Conservation (phyloP, 352 stramenopile genomes). For the Phytophthora cajani region DNA sequence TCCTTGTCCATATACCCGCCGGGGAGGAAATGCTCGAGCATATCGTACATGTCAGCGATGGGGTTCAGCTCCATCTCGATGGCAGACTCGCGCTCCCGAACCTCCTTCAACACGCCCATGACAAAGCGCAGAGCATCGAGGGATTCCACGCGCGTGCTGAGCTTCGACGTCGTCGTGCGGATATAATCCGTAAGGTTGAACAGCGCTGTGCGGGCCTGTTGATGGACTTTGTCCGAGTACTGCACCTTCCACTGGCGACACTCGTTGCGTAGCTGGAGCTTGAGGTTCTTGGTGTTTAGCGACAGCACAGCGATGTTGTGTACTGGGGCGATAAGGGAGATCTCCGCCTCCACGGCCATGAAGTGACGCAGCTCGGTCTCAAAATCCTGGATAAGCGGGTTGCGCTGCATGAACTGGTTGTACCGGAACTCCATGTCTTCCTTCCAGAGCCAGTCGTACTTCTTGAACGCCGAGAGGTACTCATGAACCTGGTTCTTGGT, state of each 20-base stretch:
- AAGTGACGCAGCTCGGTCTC: slow-evolving; percentile 83
- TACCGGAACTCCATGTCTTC: slow-evolving; percentile 90
- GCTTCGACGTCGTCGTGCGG: slow-evolving; percentile 73
- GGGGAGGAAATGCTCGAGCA: slow-evolving; percentile 89
- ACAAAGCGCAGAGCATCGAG: slow-evolving; percentile 82
- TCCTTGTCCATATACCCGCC: slow-evolving; percentile 88
- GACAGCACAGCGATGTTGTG: slow-evolving; percentile 89
- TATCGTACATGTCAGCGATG: slow-evolving; percentile 91
- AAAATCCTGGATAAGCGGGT: slow-evolving; percentile 85
- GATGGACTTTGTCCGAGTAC: slow-evolving; percentile 85
- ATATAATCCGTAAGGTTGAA: slow-evolving; percentile 84
- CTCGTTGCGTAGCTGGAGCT: slow-evolving; percentile 85
- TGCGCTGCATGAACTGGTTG: slow-evolving; percentile 86
- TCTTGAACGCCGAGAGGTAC: slow-evolving; percentile 84
- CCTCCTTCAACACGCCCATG: slow-evolving; percentile 86
- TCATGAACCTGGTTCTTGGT: slow-evolving; percentile 89
- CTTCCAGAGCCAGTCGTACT: slow-evolving; percentile 92
- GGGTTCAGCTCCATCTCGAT: slow-evolving; percentile 92
- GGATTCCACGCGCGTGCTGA: slow-evolving; percentile 70
- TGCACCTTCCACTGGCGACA: slow-evolving; percentile 88
- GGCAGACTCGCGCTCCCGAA: slow-evolving; percentile 84
- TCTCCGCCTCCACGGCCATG: slow-evolving; percentile 81
- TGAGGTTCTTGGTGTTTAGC: slow-evolving; percentile 90
- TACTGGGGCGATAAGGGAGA: slow-evolving; percentile 77
- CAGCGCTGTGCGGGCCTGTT: slow-evolving; percentile 70